These are phyloP conservation scores for Fragaria iinumae DNA, from an alignment of 306 rosid species.

Conservation along the genomic window DNA sequence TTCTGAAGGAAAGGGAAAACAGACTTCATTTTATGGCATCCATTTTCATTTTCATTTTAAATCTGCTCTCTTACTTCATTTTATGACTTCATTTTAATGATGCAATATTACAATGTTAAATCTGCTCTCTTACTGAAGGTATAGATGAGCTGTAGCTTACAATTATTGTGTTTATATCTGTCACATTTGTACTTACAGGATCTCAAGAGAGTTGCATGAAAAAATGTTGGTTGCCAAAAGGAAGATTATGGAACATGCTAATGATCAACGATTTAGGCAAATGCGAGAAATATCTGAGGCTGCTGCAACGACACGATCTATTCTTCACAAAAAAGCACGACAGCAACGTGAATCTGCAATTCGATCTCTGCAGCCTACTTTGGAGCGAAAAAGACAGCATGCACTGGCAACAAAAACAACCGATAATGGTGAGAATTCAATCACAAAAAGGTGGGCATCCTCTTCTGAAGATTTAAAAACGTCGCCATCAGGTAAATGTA, in stretches of 20 bases:
- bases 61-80: too few relatives aligned
- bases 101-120: background rate
- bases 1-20: background rate
- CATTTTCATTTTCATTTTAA: background rate
- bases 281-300: conserved; percentile 63
- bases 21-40: background rate
- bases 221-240: conserved; percentile 55
- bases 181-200: conserved; percentile 46
- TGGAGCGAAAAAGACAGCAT: conserved; percentile 33
- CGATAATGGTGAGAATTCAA: conserved; percentile 32
- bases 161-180: background rate
- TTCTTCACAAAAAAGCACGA: conserved; percentile 66
- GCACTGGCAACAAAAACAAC: conserved; percentile 27
- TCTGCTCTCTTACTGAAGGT: background rate
- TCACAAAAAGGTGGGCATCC: conserved; percentile 37
- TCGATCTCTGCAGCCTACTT: conserved; percentile 36
- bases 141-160: background rate
- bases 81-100: too few relatives aligned
- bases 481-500: conserved; percentile 50
- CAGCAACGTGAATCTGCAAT: conserved; percentile 48
- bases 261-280: conserved; percentile 50
- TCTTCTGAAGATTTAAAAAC: conserved; percentile 26
- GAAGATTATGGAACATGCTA: conserved; percentile 55
- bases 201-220: conserved; percentile 60
- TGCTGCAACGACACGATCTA: conserved; percentile 75